A percentile compares a stretch with the other conserved stretches of the same genome.
phyloP scores from a whole-genome alignment of 768 basidiomycete genomes.

The Russula lepida region DNA sequence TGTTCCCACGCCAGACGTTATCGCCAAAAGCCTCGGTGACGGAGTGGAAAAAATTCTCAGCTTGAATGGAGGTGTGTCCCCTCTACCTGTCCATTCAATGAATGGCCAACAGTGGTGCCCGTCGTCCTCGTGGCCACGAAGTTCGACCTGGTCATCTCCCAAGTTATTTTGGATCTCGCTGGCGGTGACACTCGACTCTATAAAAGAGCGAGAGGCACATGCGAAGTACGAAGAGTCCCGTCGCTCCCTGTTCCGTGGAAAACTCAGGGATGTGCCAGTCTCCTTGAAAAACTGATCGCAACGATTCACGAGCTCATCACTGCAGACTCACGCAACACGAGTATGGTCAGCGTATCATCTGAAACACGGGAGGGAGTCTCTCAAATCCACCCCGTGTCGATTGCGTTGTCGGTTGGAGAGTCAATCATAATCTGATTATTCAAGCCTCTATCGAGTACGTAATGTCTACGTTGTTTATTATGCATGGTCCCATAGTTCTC shows the following conservation, averaged over 20 bases:
- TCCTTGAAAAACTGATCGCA: not conserved
- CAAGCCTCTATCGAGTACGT: conserved; percentile 5
- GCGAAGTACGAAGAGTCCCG: not conserved
- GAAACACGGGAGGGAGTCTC: not conserved
- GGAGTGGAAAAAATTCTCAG: not conserved
- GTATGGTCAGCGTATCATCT: too few relatives aligned
- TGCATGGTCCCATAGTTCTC: not conserved
- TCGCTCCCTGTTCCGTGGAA: not conserved
- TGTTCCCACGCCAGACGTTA: not conserved
- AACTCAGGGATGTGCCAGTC: not conserved
- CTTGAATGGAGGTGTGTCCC: not conserved
- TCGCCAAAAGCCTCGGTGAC: not conserved
- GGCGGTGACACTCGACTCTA: not conserved
- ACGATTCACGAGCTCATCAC: not conserved
- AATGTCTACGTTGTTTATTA: not conserved
- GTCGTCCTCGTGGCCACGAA: conserved; percentile 2
- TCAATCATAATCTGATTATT: not conserved
- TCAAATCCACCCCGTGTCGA: not conserved
- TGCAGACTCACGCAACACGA: not conserved
- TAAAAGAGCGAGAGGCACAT: not conserved
- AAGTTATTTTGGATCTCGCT: not conserved
- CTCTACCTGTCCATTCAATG: not conserved
- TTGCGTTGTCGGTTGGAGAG: conserved; percentile 1
- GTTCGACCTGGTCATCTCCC: not conserved
- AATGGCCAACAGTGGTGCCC: not conserved